Evolutionary conservation across 78 protist genomes (phyloP).

Genomic region (Dictyostelium capitatum): DNA sequence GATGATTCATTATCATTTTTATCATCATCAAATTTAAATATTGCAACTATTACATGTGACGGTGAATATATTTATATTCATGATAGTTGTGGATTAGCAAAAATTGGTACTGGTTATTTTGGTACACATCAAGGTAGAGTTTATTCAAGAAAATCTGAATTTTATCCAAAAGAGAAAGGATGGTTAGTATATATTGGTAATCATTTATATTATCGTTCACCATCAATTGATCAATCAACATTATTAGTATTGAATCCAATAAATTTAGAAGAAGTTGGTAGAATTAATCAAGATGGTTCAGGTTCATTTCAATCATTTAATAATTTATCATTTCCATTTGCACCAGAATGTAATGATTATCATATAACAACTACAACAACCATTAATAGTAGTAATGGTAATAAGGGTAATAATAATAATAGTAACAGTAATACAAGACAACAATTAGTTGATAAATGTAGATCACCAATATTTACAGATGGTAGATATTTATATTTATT

Average conservation of each 20-base stretch:
- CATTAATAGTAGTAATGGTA: neutral
- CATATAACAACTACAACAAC: neutral
- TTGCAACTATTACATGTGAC: slow-evolving; percentile 76
- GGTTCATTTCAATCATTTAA: slow-evolving; percentile 46
- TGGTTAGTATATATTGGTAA: slow-evolving; percentile 57
- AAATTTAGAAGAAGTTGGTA: slow-evolving; percentile 56
- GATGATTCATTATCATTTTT: slow-evolving; percentile 53
- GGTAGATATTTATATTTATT: slow-evolving; percentile 75
- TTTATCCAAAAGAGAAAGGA: slow-evolving; percentile 77
- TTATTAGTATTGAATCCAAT: slow-evolving; percentile 68
- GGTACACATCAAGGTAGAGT: slow-evolving; percentile 83
- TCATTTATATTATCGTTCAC: slow-evolving; percentile 79
- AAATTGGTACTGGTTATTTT: slow-evolving; percentile 80
- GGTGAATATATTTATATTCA: slow-evolving; percentile 84
- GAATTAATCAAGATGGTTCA: slow-evolving; percentile 69
- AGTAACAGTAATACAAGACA: neutral
- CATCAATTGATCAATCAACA: slow-evolving; percentile 66
- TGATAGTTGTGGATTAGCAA: slow-evolving; percentile 77
- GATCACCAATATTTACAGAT: slow-evolving; percentile 80
- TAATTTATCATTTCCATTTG: slow-evolving; percentile 67
- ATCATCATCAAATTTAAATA: slow-evolving; percentile 31
- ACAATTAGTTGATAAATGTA: slow-evolving; percentile 6
- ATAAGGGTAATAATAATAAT: neutral
- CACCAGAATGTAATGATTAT: slow-evolving; percentile 43
- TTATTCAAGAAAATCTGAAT: slow-evolving; percentile 44